Percentiles rank a stretch among this genome's conserved stretches.
phyloP scores from a whole-genome alignment of 148 eudicot genomes.

The Limonium bicolor region DNA sequence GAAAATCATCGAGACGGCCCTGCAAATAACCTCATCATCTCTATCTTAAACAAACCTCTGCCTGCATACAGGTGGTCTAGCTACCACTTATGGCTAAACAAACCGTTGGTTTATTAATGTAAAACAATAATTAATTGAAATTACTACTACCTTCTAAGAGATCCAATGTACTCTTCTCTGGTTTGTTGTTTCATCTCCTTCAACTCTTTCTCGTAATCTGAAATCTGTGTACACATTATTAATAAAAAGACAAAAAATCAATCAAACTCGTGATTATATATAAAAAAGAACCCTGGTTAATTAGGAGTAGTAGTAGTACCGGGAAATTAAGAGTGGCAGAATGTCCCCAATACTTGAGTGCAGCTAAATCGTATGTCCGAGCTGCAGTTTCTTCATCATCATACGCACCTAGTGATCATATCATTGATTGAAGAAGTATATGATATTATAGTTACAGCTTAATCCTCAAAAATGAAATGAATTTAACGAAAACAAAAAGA shows the following conservation, averaged over 20 bases:
- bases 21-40: too few relatives aligned
- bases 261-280: not conserved
- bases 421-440: not conserved
- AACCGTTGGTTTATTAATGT: too few relatives aligned
- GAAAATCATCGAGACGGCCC: too few relatives aligned
- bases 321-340: constrained; percentile 62
- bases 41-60: too few relatives aligned
- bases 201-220: constrained; percentile 44
- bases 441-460: not conserved
- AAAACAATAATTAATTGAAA: not conserved
- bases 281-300: not conserved
- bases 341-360: constrained; percentile 74
- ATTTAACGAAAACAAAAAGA: not conserved
- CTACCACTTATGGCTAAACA: too few relatives aligned
- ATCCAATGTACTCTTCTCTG: constrained; percentile 77
- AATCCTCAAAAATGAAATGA: not conserved
- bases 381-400: constrained; percentile 77
- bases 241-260: not conserved
- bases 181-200: constrained; percentile 49
- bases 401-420: constrained; percentile 98
- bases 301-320: constrained; percentile 18
- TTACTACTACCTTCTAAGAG: constrained; percentile 33
- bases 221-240: constrained; percentile 15
- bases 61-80: too few relatives aligned
- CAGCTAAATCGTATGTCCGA: constrained; percentile 78